A percentile compares a stretch with the other conserved stretches of the same genome.
Conservation (phyloP, 345 rosid genomes). For the Pistacia vera region DNA sequence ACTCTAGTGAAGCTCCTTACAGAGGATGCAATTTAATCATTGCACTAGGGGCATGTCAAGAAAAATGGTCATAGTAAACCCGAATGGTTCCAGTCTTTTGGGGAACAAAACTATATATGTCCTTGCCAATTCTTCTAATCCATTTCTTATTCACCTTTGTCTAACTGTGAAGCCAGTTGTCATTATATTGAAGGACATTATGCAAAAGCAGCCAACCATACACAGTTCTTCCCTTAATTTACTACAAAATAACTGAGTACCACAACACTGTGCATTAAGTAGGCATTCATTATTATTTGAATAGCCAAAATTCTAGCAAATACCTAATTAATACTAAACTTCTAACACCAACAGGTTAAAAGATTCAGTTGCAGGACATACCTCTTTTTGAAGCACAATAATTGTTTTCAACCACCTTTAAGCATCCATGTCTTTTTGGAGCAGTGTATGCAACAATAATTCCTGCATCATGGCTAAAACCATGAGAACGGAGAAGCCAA, state of each 20-base stretch:
- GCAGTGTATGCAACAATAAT: slow-evolving; percentile 75
- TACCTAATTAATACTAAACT: neutral
- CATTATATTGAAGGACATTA: neutral
- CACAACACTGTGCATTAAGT: neutral
- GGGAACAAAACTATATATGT: neutral
- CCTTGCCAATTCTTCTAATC: neutral
- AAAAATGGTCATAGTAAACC: neutral
- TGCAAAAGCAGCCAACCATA: neutral
- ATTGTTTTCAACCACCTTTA: slow-evolving; percentile 85
- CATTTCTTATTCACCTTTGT: neutral
- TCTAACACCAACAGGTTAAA: slow-evolving; percentile 8
- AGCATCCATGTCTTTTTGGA: slow-evolving; percentile 80
- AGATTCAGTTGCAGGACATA: slow-evolving; percentile 23
- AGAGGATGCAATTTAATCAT: neutral
- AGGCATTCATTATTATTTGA: neutral
- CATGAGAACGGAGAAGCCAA: slow-evolving; percentile 22
- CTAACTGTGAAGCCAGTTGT: neutral
- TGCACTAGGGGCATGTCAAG: slow-evolving; percentile 5
- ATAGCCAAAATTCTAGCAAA: neutral
- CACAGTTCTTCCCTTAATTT: neutral
- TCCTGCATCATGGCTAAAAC: slow-evolving; percentile 48
- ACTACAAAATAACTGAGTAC: neutral
- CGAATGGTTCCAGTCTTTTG: neutral
- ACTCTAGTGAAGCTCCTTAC: neutral
- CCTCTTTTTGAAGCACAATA: slow-evolving; percentile 96